Evolutionary conservation across 1,284 basidiomycete genomes (phyloP).

Genomic region (Malassezia slooffiae): DNA sequence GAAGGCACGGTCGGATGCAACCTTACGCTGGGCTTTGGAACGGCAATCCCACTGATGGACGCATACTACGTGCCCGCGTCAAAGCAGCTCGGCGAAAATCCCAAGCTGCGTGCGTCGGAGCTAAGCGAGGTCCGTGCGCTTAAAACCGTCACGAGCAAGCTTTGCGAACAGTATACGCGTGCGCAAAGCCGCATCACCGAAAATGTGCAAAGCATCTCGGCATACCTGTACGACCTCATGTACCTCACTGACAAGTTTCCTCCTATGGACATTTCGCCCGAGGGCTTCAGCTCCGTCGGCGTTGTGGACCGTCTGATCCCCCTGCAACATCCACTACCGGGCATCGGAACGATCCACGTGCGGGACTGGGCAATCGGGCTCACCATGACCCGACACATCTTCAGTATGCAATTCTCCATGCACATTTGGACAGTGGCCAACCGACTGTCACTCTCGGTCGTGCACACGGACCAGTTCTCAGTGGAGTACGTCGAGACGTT

Average conservation of each 20-base stretch:
- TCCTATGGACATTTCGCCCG: constrained; percentile 1
- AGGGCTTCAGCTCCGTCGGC: constrained; percentile 15
- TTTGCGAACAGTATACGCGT: constrained; percentile 2
- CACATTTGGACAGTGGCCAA: constrained; percentile 9
- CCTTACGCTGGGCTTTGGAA: constrained; percentile 8
- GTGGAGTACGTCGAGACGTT: not conserved
- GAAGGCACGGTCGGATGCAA: not conserved
- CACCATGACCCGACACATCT: constrained; percentile 9
- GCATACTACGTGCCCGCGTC: constrained; percentile 7
- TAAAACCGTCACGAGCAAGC: constrained; percentile 2
- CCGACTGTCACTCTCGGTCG: constrained; percentile 8
- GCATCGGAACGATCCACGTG: constrained; percentile 2
- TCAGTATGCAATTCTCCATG: constrained; percentile 10
- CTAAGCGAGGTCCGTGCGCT: constrained; percentile 9
- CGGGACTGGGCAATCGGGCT: constrained; percentile 12
- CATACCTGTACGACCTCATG: not conserved
- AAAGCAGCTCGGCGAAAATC: not conserved
- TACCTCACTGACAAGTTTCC: constrained; percentile 6
- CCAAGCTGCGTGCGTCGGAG: not conserved
- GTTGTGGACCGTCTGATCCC: constrained; percentile 6
- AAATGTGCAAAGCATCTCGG: not conserved
- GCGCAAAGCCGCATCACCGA: not conserved
- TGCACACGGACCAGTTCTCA: constrained; percentile 6
- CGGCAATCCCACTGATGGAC: constrained; percentile 7
- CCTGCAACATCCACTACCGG: not conserved